These are phyloP conservation scores for Neopestalotiopsis sp. DNA, from an alignment of 2,329 filamentous ascomycete species.

Conservation along the genomic window DNA sequence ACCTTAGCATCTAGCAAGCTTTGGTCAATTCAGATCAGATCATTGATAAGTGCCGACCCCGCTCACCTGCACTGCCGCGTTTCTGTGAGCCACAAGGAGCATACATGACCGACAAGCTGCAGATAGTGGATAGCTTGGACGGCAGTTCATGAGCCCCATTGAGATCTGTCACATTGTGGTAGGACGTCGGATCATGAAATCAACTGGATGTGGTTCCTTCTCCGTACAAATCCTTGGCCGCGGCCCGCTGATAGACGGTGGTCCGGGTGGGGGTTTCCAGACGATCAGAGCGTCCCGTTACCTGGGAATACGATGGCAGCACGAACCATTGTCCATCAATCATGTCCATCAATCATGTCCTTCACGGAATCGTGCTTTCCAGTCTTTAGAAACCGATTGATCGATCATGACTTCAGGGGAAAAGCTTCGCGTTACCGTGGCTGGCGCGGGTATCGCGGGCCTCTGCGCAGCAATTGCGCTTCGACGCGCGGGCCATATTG, in stretches of 20 bases:
- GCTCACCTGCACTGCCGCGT: not conserved
- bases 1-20: not conserved
- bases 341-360: not conserved
- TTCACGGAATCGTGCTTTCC: not conserved
- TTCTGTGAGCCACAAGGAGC: not conserved
- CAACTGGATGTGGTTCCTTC: not conserved
- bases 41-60: not conserved
- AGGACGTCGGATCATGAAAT: not conserved
- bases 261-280: not conserved
- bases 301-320: not conserved
- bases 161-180: not conserved
- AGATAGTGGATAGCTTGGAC: not conserved
- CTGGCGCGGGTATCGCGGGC: conserved; percentile 36
- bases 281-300: not conserved
- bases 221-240: not conserved
- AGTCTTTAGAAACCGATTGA: not conserved
- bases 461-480: conserved; percentile 33
- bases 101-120: not conserved
- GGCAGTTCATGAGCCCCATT: not conserved
- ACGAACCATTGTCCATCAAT: not conserved
- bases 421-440: conserved; percentile 20
- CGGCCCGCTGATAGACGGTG: not conserved
- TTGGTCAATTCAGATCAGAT: not conserved
- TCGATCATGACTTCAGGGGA: not conserved
- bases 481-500: conserved; percentile 31